phyloP scores from a whole-genome alignment of 1,284 basidiomycete species.

The Melampsora occidentalis region DNA sequence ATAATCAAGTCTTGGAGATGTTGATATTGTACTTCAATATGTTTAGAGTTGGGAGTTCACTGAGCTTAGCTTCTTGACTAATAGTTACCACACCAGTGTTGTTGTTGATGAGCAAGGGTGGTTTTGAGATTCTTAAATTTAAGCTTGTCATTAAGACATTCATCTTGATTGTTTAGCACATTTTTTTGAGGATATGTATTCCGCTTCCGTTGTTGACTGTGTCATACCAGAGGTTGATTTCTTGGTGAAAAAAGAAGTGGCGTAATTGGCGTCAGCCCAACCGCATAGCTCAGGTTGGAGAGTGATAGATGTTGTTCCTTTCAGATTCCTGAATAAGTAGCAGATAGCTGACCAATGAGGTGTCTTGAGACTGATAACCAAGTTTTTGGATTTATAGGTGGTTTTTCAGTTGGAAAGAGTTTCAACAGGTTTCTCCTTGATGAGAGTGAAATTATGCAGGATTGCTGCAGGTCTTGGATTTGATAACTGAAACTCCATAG shows the following conservation, averaged over 20 bases:
- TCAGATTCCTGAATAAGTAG: neutral
- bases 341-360: neutral
- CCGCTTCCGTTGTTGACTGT: too few relatives aligned
- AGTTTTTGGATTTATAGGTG: too few relatives aligned
- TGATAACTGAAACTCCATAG: too few relatives aligned
- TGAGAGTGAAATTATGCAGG: too few relatives aligned
- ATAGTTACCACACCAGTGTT: neutral
- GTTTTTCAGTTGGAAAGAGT: too few relatives aligned
- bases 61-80: constrained; percentile 7
- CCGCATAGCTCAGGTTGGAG: neutral
- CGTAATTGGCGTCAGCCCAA: constrained; percentile 6
- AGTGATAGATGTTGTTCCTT: neutral
- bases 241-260: too few relatives aligned
- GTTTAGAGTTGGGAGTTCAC: constrained; percentile 10
- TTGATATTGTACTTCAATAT: constrained; percentile 6
- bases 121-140: neutral
- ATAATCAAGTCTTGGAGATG: neutral
- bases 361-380: too few relatives aligned
- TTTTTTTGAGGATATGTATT: too few relatives aligned
- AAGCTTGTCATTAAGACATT: neutral
- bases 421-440: too few relatives aligned
- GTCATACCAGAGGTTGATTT: too few relatives aligned
- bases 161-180: constrained; percentile 4
- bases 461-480: too few relatives aligned
- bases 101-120: too few relatives aligned